phyloP scores from a whole-genome alignment of 2,329 filamentous ascomycete genomes.

The Orbilia brochopaga region DNA sequence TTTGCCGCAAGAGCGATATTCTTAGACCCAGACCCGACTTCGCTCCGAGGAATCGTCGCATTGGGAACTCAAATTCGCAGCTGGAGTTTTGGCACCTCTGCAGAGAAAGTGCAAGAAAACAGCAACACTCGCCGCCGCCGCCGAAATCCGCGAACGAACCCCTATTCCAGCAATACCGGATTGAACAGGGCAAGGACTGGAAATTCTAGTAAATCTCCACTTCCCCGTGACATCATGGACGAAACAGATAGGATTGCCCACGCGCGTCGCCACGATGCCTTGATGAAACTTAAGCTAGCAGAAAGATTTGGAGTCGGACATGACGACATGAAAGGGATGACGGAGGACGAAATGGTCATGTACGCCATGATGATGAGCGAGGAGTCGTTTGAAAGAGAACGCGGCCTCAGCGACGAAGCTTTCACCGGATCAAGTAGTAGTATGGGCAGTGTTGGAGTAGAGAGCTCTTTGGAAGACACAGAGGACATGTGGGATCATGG shows the following conservation, averaged over 20 bases:
- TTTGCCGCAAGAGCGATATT: slow-evolving; percentile 82
- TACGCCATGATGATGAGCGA: slow-evolving; percentile 72
- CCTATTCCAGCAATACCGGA: slow-evolving; percentile 1
- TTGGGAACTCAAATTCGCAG: slow-evolving; percentile 86
- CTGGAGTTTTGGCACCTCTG: slow-evolving; percentile 88
- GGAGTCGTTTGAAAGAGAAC: slow-evolving; percentile 66
- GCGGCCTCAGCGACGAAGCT: slow-evolving; percentile 61
- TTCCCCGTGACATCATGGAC: slow-evolving; percentile 83
- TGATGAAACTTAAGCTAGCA: slow-evolving; percentile 74
- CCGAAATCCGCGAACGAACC: slow-evolving; percentile 58
- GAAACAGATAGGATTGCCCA: slow-evolving; percentile 74
- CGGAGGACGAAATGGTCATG: slow-evolving; percentile 69
- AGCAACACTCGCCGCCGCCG: slow-evolving; percentile 61
- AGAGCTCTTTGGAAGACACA: slow-evolving; percentile 22
- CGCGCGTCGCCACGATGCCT: slow-evolving; percentile 59
- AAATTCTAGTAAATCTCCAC: slow-evolving; percentile 70
- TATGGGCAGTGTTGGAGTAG: slow-evolving; percentile 56
- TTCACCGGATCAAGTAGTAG: slow-evolving; percentile 16
- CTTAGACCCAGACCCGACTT: slow-evolving; percentile 84
- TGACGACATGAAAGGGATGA: slow-evolving; percentile 62
- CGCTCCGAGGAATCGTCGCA: slow-evolving; percentile 83
- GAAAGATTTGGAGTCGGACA: slow-evolving; percentile 85
- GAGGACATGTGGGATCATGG: slow-evolving; percentile 39
- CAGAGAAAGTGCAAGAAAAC: slow-evolving; percentile 73
- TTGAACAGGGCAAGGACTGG: slow-evolving; percentile 62